Conservation (phyloP, 2,329 filamentous ascomycete genomes). For the Dactylonectria macrodidyma region DNA sequence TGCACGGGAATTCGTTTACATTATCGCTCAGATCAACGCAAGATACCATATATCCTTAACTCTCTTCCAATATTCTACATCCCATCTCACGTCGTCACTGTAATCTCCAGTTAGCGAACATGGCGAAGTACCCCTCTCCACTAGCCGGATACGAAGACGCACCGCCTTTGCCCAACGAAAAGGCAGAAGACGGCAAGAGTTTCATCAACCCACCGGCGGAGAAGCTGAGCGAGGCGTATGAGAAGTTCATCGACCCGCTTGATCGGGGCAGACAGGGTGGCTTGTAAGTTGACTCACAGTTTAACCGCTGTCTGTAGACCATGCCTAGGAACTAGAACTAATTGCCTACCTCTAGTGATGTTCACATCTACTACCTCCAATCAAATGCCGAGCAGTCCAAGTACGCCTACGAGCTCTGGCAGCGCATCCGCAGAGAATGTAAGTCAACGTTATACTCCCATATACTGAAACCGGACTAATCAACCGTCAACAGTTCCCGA, state of each 20-base stretch:
- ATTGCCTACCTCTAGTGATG: slow-evolving; percentile 65
- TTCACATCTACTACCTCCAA: slow-evolving; percentile 88
- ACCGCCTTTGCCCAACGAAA: slow-evolving; percentile 71
- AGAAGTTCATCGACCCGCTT: slow-evolving; percentile 77
- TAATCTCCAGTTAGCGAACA: slow-evolving; percentile 4
- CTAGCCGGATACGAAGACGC: slow-evolving; percentile 70
- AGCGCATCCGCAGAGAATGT: slow-evolving; percentile 87
- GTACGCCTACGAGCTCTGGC: slow-evolving; percentile 81
- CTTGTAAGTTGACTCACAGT: slow-evolving; percentile 68
- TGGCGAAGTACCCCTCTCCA: slow-evolving; percentile 60
- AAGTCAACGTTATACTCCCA: slow-evolving; percentile 44
- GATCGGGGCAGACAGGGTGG: slow-evolving; percentile 77
- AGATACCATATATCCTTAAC: rapidly evolving
- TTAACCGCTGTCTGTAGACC: neutral
- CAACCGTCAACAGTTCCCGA: slow-evolving; percentile 76
- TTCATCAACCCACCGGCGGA: slow-evolving; percentile 76
- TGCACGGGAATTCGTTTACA: neutral
- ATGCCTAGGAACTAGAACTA: neutral
- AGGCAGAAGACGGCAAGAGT: slow-evolving; percentile 82
- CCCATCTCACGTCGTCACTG: no score
- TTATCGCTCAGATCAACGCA: neutral
- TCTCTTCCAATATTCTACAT: neutral
- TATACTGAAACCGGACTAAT: neutral
- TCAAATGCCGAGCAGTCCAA: slow-evolving; percentile 72
- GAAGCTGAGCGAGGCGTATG: slow-evolving; percentile 77